Percentiles rank a stretch among this genome's conserved stretches.
These are phyloP conservation scores for Carpinus viminea DNA, from an alignment of 306 rosid genomes.

Conservation along the genomic window DNA sequence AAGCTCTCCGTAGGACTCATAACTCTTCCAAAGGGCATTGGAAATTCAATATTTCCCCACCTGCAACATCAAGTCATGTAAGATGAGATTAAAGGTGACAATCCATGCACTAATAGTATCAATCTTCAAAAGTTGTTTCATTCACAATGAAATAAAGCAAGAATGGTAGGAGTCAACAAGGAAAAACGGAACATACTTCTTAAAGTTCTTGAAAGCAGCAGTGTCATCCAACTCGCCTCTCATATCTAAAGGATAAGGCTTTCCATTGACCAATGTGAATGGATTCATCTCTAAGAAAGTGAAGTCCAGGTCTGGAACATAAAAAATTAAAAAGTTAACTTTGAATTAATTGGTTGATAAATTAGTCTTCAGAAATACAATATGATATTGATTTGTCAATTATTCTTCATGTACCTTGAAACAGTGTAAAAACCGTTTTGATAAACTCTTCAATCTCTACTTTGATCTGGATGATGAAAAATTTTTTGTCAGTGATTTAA, in stretches of 20 bases:
- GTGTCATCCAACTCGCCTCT: constrained; percentile 98
- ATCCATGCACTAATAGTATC: constrained; percentile 12
- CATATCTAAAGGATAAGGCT: constrained; percentile 99
- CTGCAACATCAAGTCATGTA: constrained; percentile 44
- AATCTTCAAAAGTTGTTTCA: constrained; percentile 4
- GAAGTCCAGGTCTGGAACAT: constrained; percentile 82
- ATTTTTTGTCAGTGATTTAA: constrained; percentile 18
- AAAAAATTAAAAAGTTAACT: constrained; percentile 20
- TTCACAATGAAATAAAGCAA: constrained; percentile 15
- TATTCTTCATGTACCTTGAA: constrained; percentile 64
- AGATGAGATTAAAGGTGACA: constrained; percentile 17
- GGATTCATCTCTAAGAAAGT: constrained; percentile 99
- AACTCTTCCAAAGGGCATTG: constrained; percentile 96
- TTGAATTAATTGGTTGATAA: constrained; percentile 2
- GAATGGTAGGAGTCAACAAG: constrained; percentile 16
- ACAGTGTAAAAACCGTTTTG: constrained; percentile 63
- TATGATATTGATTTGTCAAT: constrained; percentile 1
- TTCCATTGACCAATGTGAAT: constrained; percentile 79
- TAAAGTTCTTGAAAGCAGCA: constrained; percentile 96
- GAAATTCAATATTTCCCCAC: constrained; percentile 87
- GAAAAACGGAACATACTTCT: constrained; percentile 54
- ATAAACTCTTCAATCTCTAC: constrained; percentile 81
- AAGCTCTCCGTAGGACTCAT: constrained; percentile 80
- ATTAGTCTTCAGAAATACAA: constrained; percentile 10
- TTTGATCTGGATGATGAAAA: constrained; percentile 54